A percentile compares a stretch with the other conserved stretches of the same genome.
phyloP scores from a whole-genome alignment of 768 basidiomycete genomes.

The Tulasnella sp. region DNA sequence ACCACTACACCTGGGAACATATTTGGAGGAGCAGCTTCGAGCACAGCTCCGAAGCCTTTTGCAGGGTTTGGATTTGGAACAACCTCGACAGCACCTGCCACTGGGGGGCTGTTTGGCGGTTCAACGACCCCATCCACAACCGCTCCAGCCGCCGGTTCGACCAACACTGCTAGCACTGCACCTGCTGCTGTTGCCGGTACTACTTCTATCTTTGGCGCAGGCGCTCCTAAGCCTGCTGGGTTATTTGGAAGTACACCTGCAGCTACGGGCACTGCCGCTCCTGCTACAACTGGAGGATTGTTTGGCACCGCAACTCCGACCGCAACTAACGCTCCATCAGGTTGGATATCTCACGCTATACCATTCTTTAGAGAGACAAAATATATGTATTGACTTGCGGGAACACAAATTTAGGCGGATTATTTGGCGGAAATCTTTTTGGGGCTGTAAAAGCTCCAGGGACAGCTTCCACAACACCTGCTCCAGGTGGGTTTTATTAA shows the following conservation, averaged over 20 bases:
- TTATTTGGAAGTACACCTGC: neutral
- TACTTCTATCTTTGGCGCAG: neutral
- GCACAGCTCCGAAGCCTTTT: neutral
- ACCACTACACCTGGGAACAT: constrained; percentile 61
- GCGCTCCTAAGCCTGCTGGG: neutral
- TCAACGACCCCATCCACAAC: constrained; percentile 4
- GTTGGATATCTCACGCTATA: neutral
- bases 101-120: constrained; percentile 3
- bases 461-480: neutral
- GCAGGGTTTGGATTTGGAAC: neutral
- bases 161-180: neutral
- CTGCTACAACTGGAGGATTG: neutral
- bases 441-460: neutral
- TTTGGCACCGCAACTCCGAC: neutral
- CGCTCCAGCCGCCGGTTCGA: neutral
- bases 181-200: neutral
- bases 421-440: constrained; percentile 3
- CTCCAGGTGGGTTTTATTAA: neutral
- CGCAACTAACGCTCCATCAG: neutral
- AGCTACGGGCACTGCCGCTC: neutral
- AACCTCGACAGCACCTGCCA: neutral
- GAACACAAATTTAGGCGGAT: neutral
- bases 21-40: constrained; percentile 61
- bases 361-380: neutral
- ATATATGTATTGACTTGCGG: neutral